Conservation (phyloP, 2,329 filamentous ascomycete species). For the Chaetomiaceae sp. region DNA sequence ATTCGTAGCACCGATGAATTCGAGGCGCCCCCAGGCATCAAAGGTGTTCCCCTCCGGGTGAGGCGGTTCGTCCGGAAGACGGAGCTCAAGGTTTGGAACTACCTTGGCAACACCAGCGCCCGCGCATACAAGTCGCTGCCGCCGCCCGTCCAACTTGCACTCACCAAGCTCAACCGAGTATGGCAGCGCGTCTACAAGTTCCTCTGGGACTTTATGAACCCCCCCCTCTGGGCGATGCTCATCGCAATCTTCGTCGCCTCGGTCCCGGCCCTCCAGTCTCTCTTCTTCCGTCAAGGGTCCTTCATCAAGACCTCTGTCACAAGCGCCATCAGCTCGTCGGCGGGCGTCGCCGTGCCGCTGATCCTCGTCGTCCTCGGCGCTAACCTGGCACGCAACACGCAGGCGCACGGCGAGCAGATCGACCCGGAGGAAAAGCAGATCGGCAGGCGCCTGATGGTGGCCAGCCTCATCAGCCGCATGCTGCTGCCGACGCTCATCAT, state of each 20-base stretch:
- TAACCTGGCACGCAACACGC: constrained; percentile 87
- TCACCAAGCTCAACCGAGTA: constrained; percentile 32
- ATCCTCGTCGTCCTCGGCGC: constrained; percentile 94
- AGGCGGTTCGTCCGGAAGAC: constrained; percentile 32
- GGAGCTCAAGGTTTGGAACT: constrained; percentile 24
- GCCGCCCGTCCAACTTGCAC: constrained; percentile 35
- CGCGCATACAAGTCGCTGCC: constrained; percentile 40
- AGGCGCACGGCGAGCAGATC: constrained; percentile 56
- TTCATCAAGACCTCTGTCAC: constrained; percentile 93
- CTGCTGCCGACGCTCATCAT: constrained; percentile 85
- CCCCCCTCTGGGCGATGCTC: constrained; percentile 95
- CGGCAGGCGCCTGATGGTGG: constrained; percentile 74
- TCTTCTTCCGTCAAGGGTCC: constrained; percentile 85
- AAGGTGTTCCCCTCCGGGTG: constrained; percentile 39
- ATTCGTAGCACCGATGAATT: constrained; percentile 44
- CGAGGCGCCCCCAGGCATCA: constrained; percentile 39
- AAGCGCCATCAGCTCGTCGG: constrained; percentile 77
- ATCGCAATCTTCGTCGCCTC: constrained; percentile 86
- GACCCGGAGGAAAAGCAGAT: constrained; percentile 67
- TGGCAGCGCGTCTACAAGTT: constrained; percentile 54
- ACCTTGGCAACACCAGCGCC: constrained; percentile 19
- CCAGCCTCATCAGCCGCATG: constrained; percentile 86
- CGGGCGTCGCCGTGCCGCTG: constrained; percentile 86
- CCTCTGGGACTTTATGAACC: constrained; percentile 94
- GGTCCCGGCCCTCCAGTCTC: constrained; percentile 70